Percentiles rank a stretch among this genome's conserved stretches.
Evolutionary conservation across 306 rosid genomes (phyloP).

Genomic region (Trichosanthes truncata): DNA sequence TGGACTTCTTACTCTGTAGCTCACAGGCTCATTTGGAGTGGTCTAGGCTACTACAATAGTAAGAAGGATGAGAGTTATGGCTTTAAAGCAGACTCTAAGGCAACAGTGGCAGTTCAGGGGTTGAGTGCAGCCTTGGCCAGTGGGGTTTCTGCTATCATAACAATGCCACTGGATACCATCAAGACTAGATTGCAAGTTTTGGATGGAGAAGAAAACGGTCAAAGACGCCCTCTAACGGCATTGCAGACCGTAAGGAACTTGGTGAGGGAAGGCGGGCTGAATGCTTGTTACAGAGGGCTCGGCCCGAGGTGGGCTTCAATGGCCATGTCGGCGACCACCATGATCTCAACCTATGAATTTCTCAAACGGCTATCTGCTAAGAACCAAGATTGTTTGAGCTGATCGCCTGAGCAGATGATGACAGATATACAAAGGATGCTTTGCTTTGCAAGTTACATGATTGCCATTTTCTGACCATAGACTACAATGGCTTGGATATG

Average conservation of each 20-base stretch:
- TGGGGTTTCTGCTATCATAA: slow-evolving; percentile 78
- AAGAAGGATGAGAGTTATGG: slow-evolving; percentile 27
- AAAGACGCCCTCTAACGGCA: slow-evolving; percentile 51
- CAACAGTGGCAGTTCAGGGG: slow-evolving; percentile 62
- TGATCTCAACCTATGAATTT: slow-evolving; percentile 93
- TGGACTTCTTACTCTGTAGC: slow-evolving; percentile 91
- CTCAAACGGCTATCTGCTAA: slow-evolving; percentile 77
- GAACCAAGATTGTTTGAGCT: slow-evolving; percentile 30
- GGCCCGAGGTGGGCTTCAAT: slow-evolving; percentile 95
- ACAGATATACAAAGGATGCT: not conserved
- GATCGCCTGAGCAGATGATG: not conserved
- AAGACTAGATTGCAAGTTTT: slow-evolving; percentile 91
- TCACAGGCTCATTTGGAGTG: slow-evolving; percentile 63
- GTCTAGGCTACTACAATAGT: slow-evolving; percentile 43
- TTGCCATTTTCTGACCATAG: slow-evolving; percentile 11
- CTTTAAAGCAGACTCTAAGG: slow-evolving; percentile 49
- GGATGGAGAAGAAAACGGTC: slow-evolving; percentile 77
- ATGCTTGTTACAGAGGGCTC: slow-evolving; percentile 89
- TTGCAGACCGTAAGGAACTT: slow-evolving; percentile 54
- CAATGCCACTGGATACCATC: slow-evolving; percentile 84
- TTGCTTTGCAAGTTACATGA: not conserved
- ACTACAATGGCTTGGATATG: slow-evolving; percentile 13
- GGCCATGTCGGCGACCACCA: slow-evolving; percentile 94
- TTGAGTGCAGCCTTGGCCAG: slow-evolving; percentile 85
- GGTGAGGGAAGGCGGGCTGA: slow-evolving; percentile 74